Conservation (phyloP, 2,329 filamentous ascomycete species). For the Stachybotrys chlorohalonatus region DNA sequence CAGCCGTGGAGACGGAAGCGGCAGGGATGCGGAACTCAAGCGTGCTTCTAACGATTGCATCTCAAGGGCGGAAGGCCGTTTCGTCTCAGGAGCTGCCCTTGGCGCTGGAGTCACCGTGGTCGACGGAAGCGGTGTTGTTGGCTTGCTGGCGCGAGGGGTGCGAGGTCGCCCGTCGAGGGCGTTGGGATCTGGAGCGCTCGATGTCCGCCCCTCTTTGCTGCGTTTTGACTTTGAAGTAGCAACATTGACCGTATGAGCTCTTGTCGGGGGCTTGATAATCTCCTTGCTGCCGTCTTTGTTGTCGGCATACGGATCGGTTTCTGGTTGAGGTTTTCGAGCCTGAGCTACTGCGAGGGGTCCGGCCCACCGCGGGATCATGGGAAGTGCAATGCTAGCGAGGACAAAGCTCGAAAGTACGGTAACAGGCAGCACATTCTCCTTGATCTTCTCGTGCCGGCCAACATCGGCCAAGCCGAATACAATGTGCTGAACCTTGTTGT, state of each 20-base stretch:
- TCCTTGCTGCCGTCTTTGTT: conserved; percentile 29
- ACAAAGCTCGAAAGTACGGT: conserved; percentile 75
- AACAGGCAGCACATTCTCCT: conserved; percentile 72
- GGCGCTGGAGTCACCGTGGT: conserved; percentile 11
- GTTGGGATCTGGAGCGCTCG: conserved; percentile 29
- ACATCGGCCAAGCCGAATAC: conserved; percentile 71
- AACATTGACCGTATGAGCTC: conserved; percentile 59
- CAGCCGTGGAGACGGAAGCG: conserved; percentile 48
- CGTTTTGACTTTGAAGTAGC: conserved; percentile 41
- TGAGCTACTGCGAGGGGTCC: conserved; percentile 76
- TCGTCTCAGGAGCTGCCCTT: conserved; percentile 25
- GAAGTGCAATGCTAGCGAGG: conserved; percentile 65
- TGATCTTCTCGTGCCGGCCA: conserved; percentile 63
- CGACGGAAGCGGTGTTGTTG: background rate
- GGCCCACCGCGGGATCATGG: conserved; percentile 67
- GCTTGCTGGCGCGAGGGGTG: conserved; percentile 13
- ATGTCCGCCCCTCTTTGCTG: conserved; percentile 34
- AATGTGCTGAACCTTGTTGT: conserved; percentile 83
- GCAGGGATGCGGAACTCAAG: conserved; percentile 59
- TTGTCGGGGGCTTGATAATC: conserved; percentile 37
- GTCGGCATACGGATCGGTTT: conserved; percentile 18
- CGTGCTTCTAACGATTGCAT: conserved; percentile 48
- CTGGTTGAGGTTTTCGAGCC: conserved; percentile 59
- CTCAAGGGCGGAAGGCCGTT: conserved; percentile 41
- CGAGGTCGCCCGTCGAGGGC: conserved; percentile 16